Base-by-base conservation (phyloP, 371 early-diverging fungal species). In the Smittium mucronatum region DNA sequence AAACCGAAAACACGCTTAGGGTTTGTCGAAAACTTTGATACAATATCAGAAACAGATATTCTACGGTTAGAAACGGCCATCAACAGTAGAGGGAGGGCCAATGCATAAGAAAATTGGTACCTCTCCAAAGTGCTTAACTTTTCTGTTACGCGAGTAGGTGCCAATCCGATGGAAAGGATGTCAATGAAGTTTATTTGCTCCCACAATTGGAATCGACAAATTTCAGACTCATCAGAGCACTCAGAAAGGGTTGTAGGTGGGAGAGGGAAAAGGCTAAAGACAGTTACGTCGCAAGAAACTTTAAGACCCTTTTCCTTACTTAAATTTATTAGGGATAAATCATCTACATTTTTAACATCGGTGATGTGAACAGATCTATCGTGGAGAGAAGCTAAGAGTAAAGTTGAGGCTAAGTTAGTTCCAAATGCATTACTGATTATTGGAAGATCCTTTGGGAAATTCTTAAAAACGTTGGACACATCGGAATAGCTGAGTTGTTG, bases 251-350 rank as follows among this genome's bases (percentile, higher is more conserved):
- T 36, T 34, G 34, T 11, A 8, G 67, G 36, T 34, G 67, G 67
- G 8, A 36, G 36, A 8, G 89, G 81, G 83, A 94, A 94, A 64
- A 95, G 80, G 29, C 88, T 78, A 74, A 89, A 88, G n/a, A 93
- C 83, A 36, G 85, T 78, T 26, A 93, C 93, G 75, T 95, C 98
- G 80, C 94, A 97, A 25, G 94, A 93, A 33, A 94, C 92, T 31
- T 81, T 75, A n/a, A 93, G 81, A n/a, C 91, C 93, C 76, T 89
- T 90, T 64, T 91, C 86, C 82, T 94, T 95, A 72, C 86, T 86
- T 78, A 94, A 83, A 25, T 82, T 79, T 64, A 97, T 89, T 76
- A 95, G 79, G 17, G 83, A 85, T 71, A 97, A 80, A 71, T 95
- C 96, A 33, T 87, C 90, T 65, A 81, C 79, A 72, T 82, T 86